Evolutionary conservation across 495 filamentous ascomycete species (phyloP).

Genomic region (Parachaetomium inaequale): DNA sequence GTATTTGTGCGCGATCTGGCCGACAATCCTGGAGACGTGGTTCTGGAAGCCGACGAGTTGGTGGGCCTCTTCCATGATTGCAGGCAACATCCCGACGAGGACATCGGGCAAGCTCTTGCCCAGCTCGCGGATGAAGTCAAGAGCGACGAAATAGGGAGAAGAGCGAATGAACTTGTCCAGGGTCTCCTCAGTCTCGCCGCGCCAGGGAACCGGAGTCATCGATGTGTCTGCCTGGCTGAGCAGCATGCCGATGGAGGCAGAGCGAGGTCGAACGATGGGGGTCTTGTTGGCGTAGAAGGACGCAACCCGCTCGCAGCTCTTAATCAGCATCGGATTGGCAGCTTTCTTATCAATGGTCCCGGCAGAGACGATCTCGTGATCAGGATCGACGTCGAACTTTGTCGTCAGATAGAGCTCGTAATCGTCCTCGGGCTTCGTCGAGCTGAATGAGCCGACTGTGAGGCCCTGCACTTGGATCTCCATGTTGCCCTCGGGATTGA

Average conservation of each 20-base stretch:
- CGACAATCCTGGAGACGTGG: slow-evolving; percentile 36
- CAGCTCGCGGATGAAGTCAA: slow-evolving; percentile 30
- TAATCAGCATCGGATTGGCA: slow-evolving; percentile 27
- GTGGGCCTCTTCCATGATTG: slow-evolving; percentile 30
- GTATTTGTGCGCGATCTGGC: slow-evolving; percentile 43
- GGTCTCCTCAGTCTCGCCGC: slow-evolving; percentile 30
- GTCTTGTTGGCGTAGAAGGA: slow-evolving; percentile 27
- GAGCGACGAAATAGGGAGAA: slow-evolving; percentile 32
- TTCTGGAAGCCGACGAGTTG: slow-evolving; percentile 31
- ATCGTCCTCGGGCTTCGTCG: slow-evolving; percentile 41
- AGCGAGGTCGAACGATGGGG: neutral
- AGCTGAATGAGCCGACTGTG: slow-evolving; percentile 35
- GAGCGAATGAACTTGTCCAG: slow-evolving; percentile 32
- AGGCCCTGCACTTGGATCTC: slow-evolving; percentile 43
- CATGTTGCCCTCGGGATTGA: slow-evolving; percentile 30
- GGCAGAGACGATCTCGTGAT: slow-evolving; percentile 34
- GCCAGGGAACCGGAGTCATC: slow-evolving; percentile 21
- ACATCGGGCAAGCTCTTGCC: slow-evolving; percentile 28
- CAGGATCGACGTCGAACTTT: slow-evolving; percentile 39
- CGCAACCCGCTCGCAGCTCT: slow-evolving; percentile 40
- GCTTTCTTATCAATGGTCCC: neutral
- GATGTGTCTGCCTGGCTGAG: neutral
- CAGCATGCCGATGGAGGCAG: neutral
- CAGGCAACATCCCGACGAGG: slow-evolving; percentile 24
- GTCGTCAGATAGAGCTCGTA: slow-evolving; percentile 45